Base-by-base conservation (phyloP, 164 flowering plant species). In the Cinnamomum chago region DNA sequence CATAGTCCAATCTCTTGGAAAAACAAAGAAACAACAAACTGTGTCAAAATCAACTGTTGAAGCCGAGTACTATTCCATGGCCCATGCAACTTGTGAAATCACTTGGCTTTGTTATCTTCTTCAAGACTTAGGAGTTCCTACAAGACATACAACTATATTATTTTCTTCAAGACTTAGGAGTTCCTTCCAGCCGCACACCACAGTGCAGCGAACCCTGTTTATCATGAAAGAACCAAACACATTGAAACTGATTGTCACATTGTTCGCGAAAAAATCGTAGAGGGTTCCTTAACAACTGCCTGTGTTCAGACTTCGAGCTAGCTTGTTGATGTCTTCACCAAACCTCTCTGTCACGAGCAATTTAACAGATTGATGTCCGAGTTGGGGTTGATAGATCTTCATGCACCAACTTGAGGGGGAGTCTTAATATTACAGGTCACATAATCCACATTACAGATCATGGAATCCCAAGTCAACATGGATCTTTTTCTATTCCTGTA, bases 321-420 rank as follows among this genome's bases (percentile, higher is more conserved):
- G 25, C 33, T 25, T 10, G 17, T 2, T 4, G 33, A 65, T 65
- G 20, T 20, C 24, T 68, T 68, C 27, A 68, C 52, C 4, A 68
- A 40, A 68, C 51, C 71, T 3, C 55, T 68, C 22, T 1, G 52
- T 33, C 68, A 23, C 1, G 27, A 27, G 27, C 27, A 27, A 27
- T 27, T 27, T 1, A 1, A 1, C 27, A 27, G 27, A 27, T 24
- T 18, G 25, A 65, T 18, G 28, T 25, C 30, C 68, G 27, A 65
- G 28, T 65, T 65, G 68, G 68, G 68, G 2, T 11, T 65, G 12
- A 6, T 65, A 1, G 20, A 65, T 17, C 1, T 24, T 18, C 68
- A 65, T 18, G 33, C 68, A 10, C 68, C 68, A 65, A 65, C 68
- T 65, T 65, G 68, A 65, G 68, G 68, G 68, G 30, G 1, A 7